Base-by-base conservation (phyloP, 768 basidiomycete species). In the Filobasidium wieringae region DNA sequence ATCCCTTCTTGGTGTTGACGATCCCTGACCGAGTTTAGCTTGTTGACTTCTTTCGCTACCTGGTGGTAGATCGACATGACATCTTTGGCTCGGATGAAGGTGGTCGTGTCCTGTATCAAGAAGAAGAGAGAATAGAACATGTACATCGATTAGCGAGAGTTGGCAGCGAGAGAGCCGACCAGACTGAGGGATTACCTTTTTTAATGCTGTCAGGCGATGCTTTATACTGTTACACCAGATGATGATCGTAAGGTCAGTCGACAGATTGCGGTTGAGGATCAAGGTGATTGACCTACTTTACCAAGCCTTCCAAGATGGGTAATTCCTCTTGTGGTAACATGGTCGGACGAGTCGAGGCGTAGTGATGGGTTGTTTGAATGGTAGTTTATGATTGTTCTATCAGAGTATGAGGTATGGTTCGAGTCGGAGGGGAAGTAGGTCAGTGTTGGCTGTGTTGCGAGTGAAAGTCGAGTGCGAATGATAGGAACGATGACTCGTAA, bases 1-100 rank as follows among this genome's bases (percentile, higher is more conserved):
- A 58, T 58, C 22, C 51, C 51, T 47, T 58, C 57, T 26, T 58
- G 51, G 4, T 37, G 19, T 53, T 52, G 51, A 27, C 65, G 53
- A 49, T 58, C 87, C 61, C 93, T 83, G 51, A 95, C 84, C 63
- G 88, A 85, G 75, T 95, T 96, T 50, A 99, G 78, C 69, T 81
- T 88, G 24, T 87, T 92, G 57, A 99, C 92, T 81, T 96, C 90
- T 71, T 90, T 89, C 58, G 97, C 86, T 61, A 95, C 86, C 2
- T 84, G 80, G 61, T 88, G 87, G 79, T 97, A 97, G 60, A 97
- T 84, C 37, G 82, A 79, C 73, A 92, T 85, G 50, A 96, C 93
- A 78, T 91, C 93, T 60, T 87, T 84, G 7, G 91, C 80, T 67
- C 90, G 88, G 74, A 95, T 88, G 77, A 86, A 96, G 64, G 88